These are phyloP conservation scores for Umbelopsis vinacea DNA, from an alignment of 192 early-diverging fungal genomes.

Conservation along the genomic window DNA sequence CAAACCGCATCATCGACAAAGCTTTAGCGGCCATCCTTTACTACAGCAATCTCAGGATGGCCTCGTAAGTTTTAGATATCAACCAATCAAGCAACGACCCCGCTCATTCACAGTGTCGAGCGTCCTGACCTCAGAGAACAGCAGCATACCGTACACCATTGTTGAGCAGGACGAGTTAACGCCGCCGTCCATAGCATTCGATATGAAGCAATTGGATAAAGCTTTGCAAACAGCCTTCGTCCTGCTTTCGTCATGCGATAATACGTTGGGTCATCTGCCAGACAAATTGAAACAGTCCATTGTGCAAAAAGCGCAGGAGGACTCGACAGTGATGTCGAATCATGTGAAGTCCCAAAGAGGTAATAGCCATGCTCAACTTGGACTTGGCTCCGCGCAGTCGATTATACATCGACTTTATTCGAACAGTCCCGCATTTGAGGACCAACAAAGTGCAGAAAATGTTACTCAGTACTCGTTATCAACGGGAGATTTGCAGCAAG, in stretches of 20 bases:
- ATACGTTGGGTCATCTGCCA: not conserved
- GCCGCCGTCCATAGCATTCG: not conserved
- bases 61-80: not conserved
- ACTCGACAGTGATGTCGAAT: not conserved
- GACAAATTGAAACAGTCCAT: slow-evolving; percentile 1
- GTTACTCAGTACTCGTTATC: not conserved
- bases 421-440: not conserved
- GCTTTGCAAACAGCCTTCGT: not conserved
- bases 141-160: not conserved
- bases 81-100: not conserved
- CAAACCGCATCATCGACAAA: too few species aligned
- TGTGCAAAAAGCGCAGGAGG: slow-evolving; percentile 10
- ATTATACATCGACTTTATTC: not conserved
- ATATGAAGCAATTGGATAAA: slow-evolving; percentile 17
- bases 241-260: slow-evolving; percentile 13
- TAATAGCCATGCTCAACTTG: not conserved
- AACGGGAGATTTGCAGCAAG: not conserved
- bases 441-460: not conserved
- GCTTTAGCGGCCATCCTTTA: not conserved
- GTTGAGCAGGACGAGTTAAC: not conserved
- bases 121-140: not conserved
- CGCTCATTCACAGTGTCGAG: not conserved
- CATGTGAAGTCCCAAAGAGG: slow-evolving; percentile 8
- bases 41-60: not conserved
- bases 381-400: not conserved